Base-by-base conservation (phyloP, 768 basidiomycete species). In the Russula sp. region DNA sequence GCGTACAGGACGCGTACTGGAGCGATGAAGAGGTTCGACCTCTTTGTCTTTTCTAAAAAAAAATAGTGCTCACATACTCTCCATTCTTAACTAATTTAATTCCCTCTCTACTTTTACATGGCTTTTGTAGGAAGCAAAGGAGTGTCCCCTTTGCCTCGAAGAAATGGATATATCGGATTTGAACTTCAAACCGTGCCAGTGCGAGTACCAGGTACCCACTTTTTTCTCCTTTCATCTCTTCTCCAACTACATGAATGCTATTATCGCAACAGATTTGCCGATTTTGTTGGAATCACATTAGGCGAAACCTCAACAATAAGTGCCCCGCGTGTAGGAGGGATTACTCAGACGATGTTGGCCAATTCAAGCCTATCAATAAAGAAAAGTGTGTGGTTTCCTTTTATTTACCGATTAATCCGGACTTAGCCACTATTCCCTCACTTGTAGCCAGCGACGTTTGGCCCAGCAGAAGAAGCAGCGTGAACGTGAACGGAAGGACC, bases 251-350 rank as follows among this genome's bases (percentile, higher is more conserved):
- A 58, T 65, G 9, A 42, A 55, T 40, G 3, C 40, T 16, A 14
- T 51, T 27, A 9, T 51, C 40, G 9, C 13, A n/a, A 34, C 51
- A 99, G 97, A 93, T 99, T 68, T 99, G 97, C 75, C 89, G 94
- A 61, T 99, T 99, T 78, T 99, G 97, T 75, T 98, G 94, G 86
- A 92, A 99, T 76, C 94, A 98, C 77, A 96, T 97, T 81, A 89
- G 91, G 78, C 86, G 91, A 76, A 92, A 97, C 77, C 80, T 96
- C 65, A 98, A 98, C 74, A 88, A 94, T 66, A 87, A 92, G 55
- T 99, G 97, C 74, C 97, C 97, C 44, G 97, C 97, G 20, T 99
- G 97, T 77, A 82, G 97, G 70, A 81, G 95, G 67, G 82, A 89
- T 60, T 98, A 98, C 72, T 89, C 91, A 9, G 94, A 98, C 68